A percentile compares a stretch with the other conserved stretches of the same genome.
Conservation (phyloP, 148 eudicot genomes). For the Rhododendron simsii region DNA sequence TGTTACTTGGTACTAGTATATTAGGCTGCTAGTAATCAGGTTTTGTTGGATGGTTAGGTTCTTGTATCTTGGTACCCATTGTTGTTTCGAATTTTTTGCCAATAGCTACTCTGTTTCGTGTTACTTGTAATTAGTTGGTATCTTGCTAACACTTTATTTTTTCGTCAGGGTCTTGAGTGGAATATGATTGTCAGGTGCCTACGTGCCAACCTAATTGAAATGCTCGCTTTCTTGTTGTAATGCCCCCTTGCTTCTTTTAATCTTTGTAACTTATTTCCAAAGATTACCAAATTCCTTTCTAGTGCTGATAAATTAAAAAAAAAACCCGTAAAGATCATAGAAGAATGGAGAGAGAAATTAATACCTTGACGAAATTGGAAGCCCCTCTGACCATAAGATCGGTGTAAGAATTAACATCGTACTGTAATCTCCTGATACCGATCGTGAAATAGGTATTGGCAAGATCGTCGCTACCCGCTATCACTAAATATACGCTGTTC, state of each 20-base stretch:
- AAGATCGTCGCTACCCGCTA: conserved; percentile 29
- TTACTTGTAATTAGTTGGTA: no score
- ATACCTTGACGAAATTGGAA: conserved; percentile 1
- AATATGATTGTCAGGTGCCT: no score
- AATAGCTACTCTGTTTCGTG: no score
- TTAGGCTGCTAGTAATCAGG: no score
- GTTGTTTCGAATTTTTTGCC: no score
- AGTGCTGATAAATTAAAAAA: not conserved
- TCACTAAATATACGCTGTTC: conserved; percentile 15
- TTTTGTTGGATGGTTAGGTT: no score
- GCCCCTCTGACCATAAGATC: not conserved
- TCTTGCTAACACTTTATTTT: no score
- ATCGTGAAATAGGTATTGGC: conserved; percentile 35
- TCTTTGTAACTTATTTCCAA: not conserved
- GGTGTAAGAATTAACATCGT: conserved; percentile 24
- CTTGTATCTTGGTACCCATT: no score
- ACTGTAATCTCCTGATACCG: conserved; percentile 16
- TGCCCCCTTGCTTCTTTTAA: not conserved
- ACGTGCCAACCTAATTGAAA: no score
- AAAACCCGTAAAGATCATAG: not conserved
- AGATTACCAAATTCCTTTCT: not conserved
- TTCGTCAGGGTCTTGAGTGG: no score
- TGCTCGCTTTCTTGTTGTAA: no score
- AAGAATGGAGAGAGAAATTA: not conserved
- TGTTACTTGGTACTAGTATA: no score